Percentiles rank a stretch among this genome's conserved stretches.
Conservation (phyloP, 441 rosid genomes). For the Flueggea neowawraea region DNA sequence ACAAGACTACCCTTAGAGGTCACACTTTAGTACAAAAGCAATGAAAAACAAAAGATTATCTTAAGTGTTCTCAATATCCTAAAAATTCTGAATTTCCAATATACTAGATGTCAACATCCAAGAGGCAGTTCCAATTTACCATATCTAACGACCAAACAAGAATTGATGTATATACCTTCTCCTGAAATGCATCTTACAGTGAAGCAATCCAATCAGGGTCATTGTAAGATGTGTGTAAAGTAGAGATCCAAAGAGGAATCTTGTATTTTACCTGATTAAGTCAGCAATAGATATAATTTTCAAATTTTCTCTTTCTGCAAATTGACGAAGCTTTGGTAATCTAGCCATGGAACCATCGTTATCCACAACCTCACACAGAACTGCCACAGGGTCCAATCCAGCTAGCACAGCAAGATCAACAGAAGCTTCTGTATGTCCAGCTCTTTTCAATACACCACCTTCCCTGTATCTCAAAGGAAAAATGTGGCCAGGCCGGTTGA, state of each 20-base stretch:
- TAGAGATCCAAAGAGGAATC: background rate
- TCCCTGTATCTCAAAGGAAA: slow-evolving; percentile 86
- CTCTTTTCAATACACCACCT: slow-evolving; percentile 93
- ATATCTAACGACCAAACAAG: too few species aligned
- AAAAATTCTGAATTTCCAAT: too few species aligned
- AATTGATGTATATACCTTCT: too few species aligned
- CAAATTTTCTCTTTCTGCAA: slow-evolving; percentile 64
- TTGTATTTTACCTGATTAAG: slow-evolving; percentile 58
- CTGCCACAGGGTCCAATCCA: slow-evolving; percentile 77
- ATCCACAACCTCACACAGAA: slow-evolving; percentile 77
- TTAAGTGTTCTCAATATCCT: too few species aligned
- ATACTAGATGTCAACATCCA: too few species aligned
- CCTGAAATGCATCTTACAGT: too few species aligned
- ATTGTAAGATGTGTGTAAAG: too few species aligned
- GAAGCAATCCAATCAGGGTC: too few species aligned
- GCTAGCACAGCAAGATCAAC: slow-evolving; percentile 90
- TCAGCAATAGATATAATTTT: slow-evolving; percentile 88
- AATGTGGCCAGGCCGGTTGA: slow-evolving; percentile 93
- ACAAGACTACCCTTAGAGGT: too few species aligned
- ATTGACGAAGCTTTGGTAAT: slow-evolving; percentile 68
- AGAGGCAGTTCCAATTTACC: too few species aligned
- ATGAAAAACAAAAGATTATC: too few species aligned
- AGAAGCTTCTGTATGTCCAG: slow-evolving; percentile 99
- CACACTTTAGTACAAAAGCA: too few species aligned
- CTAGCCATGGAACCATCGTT: slow-evolving; percentile 93